Conservation (phyloP, 805 yeast genomes). For the Ogataea neopini region DNA sequence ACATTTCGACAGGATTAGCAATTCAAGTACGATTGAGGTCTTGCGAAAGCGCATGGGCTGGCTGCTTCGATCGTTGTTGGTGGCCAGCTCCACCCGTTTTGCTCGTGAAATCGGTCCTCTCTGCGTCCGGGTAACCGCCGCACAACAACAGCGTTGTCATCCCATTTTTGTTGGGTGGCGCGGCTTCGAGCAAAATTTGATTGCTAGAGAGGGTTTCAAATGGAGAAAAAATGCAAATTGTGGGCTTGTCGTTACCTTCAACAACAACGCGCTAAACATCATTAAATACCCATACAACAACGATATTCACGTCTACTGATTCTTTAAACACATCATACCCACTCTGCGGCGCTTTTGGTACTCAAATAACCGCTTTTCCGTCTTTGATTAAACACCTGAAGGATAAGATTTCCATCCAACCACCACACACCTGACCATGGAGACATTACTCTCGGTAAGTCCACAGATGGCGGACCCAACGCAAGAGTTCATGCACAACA, state of each 20-base stretch:
- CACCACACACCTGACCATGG: slow-evolving; percentile 13
- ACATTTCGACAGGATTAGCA: too few species aligned
- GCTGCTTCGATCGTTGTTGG: too few species aligned
- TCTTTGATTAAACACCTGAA: background rate
- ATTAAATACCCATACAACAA: background rate
- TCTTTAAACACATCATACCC: background rate
- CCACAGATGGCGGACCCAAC: slow-evolving; percentile 20
- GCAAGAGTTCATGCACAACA: slow-evolving; percentile 15
- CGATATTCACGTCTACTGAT: background rate
- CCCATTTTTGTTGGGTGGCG: slow-evolving; percentile 13
- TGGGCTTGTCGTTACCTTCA: background rate
- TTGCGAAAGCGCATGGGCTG: too few species aligned
- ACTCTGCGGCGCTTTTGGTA: background rate
- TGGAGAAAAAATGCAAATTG: background rate
- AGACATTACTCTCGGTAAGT: slow-evolving; percentile 23
- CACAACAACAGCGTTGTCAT: too few species aligned
- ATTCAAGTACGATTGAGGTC: too few species aligned
- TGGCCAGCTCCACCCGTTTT: background rate
- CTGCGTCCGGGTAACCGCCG: background rate
- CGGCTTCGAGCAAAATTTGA: slow-evolving; percentile 8
- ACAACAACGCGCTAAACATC: background rate
- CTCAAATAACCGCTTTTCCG: background rate
- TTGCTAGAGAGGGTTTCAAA: slow-evolving; percentile 6
- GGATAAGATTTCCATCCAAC: background rate
- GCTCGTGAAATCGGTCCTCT: background rate